Percentiles rank a stretch among this genome's conserved stretches.
These are phyloP conservation scores for Calonectria montana DNA, from an alignment of 2,329 filamentous ascomycete species.

Conservation along the genomic window DNA sequence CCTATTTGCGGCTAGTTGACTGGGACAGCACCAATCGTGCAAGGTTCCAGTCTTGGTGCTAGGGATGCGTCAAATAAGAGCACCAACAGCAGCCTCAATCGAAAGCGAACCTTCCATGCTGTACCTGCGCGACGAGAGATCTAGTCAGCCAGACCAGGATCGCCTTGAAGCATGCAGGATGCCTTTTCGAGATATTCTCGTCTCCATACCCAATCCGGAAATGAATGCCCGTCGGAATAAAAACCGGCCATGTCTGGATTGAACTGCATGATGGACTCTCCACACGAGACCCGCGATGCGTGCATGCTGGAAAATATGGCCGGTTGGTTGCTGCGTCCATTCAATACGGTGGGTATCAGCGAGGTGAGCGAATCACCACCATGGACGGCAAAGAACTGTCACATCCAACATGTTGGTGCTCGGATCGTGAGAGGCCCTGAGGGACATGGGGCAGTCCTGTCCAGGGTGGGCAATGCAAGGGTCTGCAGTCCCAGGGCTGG, in stretches of 20 bases:
- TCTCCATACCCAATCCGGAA: conserved; percentile 9
- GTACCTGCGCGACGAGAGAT: not conserved
- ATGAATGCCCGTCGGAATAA: conserved; percentile 24
- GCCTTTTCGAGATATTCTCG: conserved; percentile 3
- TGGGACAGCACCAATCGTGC: not conserved
- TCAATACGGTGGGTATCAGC: not conserved
- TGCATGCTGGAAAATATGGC: conserved; percentile 1
- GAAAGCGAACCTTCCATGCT: not conserved
- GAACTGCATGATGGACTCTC: conserved; percentile 14
- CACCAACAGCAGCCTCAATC: not conserved
- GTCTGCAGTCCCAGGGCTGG: conserved; percentile 17
- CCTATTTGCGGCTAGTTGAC: conserved; percentile 8
- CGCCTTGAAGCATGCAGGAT: not conserved
- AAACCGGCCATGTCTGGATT: conserved; percentile 14
- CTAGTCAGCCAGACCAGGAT: not conserved
- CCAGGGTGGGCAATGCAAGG: conserved; percentile 14
- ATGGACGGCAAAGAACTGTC: conserved; percentile 8
- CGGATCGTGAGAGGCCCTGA: conserved; percentile 14
- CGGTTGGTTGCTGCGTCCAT: conserved; percentile 7
- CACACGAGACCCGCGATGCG: conserved; percentile 11
- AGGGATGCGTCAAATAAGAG: not conserved
- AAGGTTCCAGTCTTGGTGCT: not conserved
- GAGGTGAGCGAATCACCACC: conserved; percentile 9
- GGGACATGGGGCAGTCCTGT: conserved; percentile 3
- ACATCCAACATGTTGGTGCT: not conserved